These are phyloP conservation scores for Prosopis cineraria DNA, from an alignment of 306 rosid species.

Conservation along the genomic window DNA sequence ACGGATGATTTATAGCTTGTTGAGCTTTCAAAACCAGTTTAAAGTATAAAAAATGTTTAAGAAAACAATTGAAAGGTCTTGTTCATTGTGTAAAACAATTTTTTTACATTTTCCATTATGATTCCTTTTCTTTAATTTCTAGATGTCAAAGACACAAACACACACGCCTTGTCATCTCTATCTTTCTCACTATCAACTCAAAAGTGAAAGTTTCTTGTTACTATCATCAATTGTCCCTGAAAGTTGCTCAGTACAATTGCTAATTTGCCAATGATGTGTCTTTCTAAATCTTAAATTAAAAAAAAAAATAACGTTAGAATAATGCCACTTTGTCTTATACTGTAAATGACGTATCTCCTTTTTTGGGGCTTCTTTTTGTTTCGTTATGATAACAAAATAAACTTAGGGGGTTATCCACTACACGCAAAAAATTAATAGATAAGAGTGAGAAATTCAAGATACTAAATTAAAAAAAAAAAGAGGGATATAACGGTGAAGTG, in stretches of 20 bases:
- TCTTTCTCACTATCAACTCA: slow-evolving; percentile 29
- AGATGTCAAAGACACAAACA: too few relatives aligned
- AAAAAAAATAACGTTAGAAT: background rate
- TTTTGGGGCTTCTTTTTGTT: background rate
- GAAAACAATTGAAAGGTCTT: slow-evolving; percentile 6
- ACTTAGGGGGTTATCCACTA: slow-evolving; percentile 63
- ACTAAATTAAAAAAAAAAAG: slow-evolving; percentile 25
- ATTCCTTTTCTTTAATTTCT: background rate
- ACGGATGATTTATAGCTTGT: slow-evolving; percentile 32
- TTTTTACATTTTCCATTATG: background rate
- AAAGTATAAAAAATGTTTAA: slow-evolving; percentile 42
- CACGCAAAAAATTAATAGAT: slow-evolving; percentile 44
- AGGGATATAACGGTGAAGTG: slow-evolving; percentile 38
- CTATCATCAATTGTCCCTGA: slow-evolving; percentile 20
- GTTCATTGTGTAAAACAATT: background rate
- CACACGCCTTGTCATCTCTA: slow-evolving; percentile 35
- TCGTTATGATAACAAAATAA: background rate
- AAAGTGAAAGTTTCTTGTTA: slow-evolving; percentile 40
- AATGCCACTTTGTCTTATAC: background rate
- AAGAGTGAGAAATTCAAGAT: slow-evolving; percentile 44
- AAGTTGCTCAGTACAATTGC: slow-evolving; percentile 16
- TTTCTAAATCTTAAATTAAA: background rate
- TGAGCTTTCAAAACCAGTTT: slow-evolving; percentile 37
- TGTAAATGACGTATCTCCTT: background rate
- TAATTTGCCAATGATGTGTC: slow-evolving; percentile 32